Evolutionary conservation across 2,329 filamentous ascomycete species (phyloP), one percentile per base, ranked within the genome.

Genomic region (Cadophora sp.): DNA sequence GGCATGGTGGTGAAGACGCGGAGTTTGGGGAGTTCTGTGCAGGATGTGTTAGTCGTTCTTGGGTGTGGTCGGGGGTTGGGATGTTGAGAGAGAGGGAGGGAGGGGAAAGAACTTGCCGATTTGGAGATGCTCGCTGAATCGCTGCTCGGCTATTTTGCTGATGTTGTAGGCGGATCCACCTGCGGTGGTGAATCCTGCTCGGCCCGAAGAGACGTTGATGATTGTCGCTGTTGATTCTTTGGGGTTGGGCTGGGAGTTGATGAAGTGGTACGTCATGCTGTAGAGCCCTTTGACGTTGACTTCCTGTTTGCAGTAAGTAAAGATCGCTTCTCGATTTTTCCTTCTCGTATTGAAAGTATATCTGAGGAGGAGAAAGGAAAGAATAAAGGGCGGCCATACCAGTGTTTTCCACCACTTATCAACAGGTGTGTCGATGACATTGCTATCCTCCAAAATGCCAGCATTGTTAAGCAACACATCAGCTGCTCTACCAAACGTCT

Each of bases 241-340:
- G 6, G 69, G 67, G 19, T 70, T 64, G 3, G 66, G 58, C 72
- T 81, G 82, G 51, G 76, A 67, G 24, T 78, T 67, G n/a, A 88
- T 76, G 70, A 88, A 86, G 0, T 81, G 79, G 19, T 79, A 77
- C 1, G 81, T 80, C 29, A 81, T 73, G 14, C 85, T 78, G 53
- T 84, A 84, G 0, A 80, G 76, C 0, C 85, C 85, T 59, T 81
- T 83, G 31, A 87, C 73, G 67, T 87, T 87, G 64, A 86, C 81
- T 46, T 85, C 82, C 74, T 80, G 48, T 19, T n/a, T 40, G 14
- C 11, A 3, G 11, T 48, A 3, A 51, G 24, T 56, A 22, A 26
- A 2, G n/a, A 24, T 22, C 8, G 11, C 53, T 0, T 37, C 27
- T 16, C 40, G 14, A 16, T 37, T 11, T 43, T 14, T 11, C 40